Conservation (phyloP, 129 eudicot genomes). For the Flaveria trinervia region DNA sequence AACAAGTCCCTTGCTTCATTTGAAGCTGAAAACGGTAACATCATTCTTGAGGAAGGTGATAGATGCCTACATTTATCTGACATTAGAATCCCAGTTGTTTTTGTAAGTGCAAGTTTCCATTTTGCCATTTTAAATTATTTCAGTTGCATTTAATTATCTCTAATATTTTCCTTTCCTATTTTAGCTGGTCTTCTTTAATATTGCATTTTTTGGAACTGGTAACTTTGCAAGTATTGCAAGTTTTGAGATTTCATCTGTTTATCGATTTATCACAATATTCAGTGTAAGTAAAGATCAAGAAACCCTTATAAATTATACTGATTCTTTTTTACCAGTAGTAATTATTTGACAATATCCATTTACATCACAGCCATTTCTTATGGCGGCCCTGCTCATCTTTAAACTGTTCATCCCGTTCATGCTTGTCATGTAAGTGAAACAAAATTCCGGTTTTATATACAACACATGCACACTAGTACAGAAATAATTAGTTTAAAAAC, state of each 20-base stretch:
- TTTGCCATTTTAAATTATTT: neutral
- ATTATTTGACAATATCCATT: slow-evolving; percentile 26
- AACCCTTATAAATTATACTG: slow-evolving; percentile 1
- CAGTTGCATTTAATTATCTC: slow-evolving; percentile 15
- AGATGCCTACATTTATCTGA: slow-evolving; percentile 77
- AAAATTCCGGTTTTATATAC: neutral
- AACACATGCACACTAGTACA: neutral
- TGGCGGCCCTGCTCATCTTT: slow-evolving; percentile 96
- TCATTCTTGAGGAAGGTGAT: slow-evolving; percentile 46
- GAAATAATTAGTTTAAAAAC: neutral
- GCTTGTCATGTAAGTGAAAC: slow-evolving; percentile 91
- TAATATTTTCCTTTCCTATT: slow-evolving; percentile 25
- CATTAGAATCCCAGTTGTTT: slow-evolving; percentile 74
- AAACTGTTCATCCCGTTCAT: slow-evolving; percentile 84
- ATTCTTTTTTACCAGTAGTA: neutral
- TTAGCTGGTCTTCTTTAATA: slow-evolving; percentile 88
- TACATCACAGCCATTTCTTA: slow-evolving; percentile 84
- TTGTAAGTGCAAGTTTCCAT: slow-evolving; percentile 56
- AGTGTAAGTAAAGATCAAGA: slow-evolving; percentile 61
- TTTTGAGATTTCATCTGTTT: slow-evolving; percentile 96
- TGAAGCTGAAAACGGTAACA: slow-evolving; percentile 47
- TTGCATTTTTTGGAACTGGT: slow-evolving; percentile 97
- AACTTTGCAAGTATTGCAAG: slow-evolving; percentile 99
- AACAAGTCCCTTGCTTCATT: slow-evolving; percentile 40
- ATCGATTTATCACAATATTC: slow-evolving; percentile 95